A percentile compares a stretch with the other conserved stretches of the same genome.
Evolutionary conservation across 805 yeast species (phyloP).

Genomic region (Barnettozyma vustinii): DNA sequence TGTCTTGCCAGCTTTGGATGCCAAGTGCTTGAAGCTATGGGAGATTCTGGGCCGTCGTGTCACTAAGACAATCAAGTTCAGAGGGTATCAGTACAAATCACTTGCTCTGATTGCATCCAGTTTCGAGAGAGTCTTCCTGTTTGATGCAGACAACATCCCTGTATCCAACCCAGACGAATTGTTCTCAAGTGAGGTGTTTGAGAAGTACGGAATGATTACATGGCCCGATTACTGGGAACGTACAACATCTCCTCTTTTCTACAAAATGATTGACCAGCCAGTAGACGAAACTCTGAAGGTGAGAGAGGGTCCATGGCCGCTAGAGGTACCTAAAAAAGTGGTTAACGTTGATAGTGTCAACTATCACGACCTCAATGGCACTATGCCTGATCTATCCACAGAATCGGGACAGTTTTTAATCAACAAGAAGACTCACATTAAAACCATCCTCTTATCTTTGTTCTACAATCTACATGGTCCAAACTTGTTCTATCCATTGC

Average conservation of each 20-base stretch:
- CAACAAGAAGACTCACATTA: background rate
- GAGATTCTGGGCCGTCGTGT: background rate
- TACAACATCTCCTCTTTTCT: background rate
- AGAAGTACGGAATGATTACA: background rate
- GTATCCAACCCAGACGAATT: background rate
- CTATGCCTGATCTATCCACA: background rate
- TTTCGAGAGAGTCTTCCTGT: background rate
- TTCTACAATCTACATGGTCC: constrained; percentile 1
- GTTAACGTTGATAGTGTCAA: background rate
- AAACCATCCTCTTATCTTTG: background rate
- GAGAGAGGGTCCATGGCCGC: background rate
- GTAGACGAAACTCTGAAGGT: background rate
- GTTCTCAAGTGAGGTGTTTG: background rate
- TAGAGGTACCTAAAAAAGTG: background rate
- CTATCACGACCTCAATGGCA: constrained; percentile 1
- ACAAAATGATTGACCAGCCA: background rate
- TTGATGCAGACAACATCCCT: constrained; percentile 2
- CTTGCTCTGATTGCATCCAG: background rate
- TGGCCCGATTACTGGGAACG: constrained; percentile 3
- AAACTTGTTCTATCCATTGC: background rate
- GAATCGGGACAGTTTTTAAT: constrained; percentile 1
- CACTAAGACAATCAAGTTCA: background rate
- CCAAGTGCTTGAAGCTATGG: constrained; percentile 1
- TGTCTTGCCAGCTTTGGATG: background rate
- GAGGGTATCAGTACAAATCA: background rate